These are phyloP conservation scores for Penicillium hordei DNA, from an alignment of 2,329 filamentous ascomycete genomes.

Conservation along the genomic window DNA sequence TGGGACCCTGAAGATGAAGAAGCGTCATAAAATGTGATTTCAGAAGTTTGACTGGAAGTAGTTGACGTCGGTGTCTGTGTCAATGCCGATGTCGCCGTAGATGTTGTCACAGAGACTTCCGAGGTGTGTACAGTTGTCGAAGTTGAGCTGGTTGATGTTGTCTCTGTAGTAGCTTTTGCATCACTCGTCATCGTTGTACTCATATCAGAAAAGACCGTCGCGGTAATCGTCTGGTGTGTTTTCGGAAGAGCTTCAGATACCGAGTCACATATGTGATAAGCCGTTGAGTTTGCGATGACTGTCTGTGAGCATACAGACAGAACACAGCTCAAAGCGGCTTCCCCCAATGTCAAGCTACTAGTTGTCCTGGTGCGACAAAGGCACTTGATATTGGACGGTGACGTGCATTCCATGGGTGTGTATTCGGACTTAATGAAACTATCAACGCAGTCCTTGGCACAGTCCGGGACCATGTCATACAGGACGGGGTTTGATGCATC, in stretches of 20 bases:
- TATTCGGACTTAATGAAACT: constrained; percentile 65
- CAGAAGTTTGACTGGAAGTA: constrained; percentile 19
- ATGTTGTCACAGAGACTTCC: background rate
- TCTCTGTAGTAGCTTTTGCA: constrained; percentile 3
- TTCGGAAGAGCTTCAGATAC: constrained; percentile 36
- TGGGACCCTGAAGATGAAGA: constrained; percentile 20
- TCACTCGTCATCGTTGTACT: constrained; percentile 9
- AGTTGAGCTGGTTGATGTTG: constrained; percentile 6
- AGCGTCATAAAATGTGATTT: constrained; percentile 17
- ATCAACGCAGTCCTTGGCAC: constrained; percentile 61
- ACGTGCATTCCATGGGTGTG: constrained; percentile 39
- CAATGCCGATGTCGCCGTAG: constrained; percentile 5
- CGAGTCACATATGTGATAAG: constrained; percentile 58
- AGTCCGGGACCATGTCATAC: constrained; percentile 54
- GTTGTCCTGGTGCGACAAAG: constrained; percentile 62
- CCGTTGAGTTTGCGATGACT: constrained; percentile 46
- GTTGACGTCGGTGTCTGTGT: constrained; percentile 7
- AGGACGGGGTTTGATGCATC: constrained; percentile 30
- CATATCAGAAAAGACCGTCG: constrained; percentile 29
- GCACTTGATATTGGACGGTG: constrained; percentile 57
- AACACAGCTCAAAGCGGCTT: constrained; percentile 68
- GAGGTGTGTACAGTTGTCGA: constrained; percentile 1
- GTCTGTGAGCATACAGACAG: constrained; percentile 55
- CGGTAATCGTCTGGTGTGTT: constrained; percentile 41
- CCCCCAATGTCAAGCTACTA: constrained; percentile 68